A percentile compares a stretch with the other conserved stretches of the same genome.
Evolutionary conservation across 257 asterid species (phyloP).

Genomic region (Knoxia roxburghii): DNA sequence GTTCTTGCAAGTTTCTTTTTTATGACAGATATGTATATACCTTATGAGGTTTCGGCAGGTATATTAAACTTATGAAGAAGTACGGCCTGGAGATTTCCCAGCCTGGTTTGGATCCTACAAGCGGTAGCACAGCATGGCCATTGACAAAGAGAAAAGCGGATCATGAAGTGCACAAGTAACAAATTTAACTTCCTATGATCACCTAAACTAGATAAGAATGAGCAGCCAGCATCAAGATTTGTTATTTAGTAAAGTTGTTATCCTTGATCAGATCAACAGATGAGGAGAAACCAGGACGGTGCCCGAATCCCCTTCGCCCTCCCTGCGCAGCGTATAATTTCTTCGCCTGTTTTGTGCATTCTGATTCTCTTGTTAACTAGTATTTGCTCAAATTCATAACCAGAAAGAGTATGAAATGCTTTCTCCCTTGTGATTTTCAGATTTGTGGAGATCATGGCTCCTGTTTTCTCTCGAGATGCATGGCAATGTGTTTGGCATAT

Average conservation of each 20-base stretch:
- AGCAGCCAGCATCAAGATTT: not conserved
- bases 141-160: conserved; percentile 57
- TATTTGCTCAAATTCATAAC: no score
- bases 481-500: conserved; percentile 94
- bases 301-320: conserved; percentile 66
- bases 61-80: conserved; percentile 62
- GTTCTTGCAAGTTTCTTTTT: not conserved
- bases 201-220: not conserved
- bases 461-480: conserved; percentile 83
- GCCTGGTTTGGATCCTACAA: conserved; percentile 52
- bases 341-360: not conserved
- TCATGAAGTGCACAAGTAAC: conserved; percentile 70
- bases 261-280: conserved; percentile 42
- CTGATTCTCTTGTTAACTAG: conserved; percentile 4
- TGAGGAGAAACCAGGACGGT: conserved; percentile 71
- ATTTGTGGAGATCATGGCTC: conserved; percentile 91
- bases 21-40: not conserved
- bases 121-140: conserved; percentile 52
- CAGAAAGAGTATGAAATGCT: not conserved
- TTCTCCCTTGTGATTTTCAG: conserved; percentile 28
- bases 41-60: conserved; percentile 29
- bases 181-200: conserved; percentile 4
- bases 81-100: conserved; percentile 78
- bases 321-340: conserved; percentile 73
- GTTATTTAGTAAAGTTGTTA: conserved; percentile 5